Evolutionary conservation across 306 rosid species (phyloP), one percentile per base, ranked within the genome.

Genomic region (Fagus sylvatica): DNA sequence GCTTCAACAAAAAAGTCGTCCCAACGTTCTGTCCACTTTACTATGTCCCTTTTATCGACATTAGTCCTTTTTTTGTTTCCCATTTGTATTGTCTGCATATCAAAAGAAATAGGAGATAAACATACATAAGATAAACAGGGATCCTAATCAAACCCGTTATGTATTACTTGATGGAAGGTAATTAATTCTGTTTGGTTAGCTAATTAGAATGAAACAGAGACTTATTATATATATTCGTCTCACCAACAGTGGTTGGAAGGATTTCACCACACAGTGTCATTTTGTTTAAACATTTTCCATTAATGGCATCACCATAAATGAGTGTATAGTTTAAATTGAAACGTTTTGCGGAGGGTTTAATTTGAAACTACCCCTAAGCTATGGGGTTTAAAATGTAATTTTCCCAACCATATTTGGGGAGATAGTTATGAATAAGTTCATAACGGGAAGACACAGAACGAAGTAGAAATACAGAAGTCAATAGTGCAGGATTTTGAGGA

Each of bases 1-100:
- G 69, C 76, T 12, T 76, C 73, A 16, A 48, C 39, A 36, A 76
- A 71, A 12, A 71, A 46, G 19, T 69, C 59, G 36, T 75, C 73
- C 76, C 80, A 75, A 8, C 15, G 59, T 62, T 81, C 73, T 65
- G 84, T 81, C 84, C 84, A 75, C 40, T 80, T 80, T 32, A 80
- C 68, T 17, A n/a, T 75, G 41, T 53, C 46, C 76, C 76, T 80
- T 70, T 46, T 81, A 81, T 53, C 77, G 6, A 70, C 81, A 71
- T 16, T 40, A 40, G 57, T 42, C 48, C 40, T 48, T 71, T 74
- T 80, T 51, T 71, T 71, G 69, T 62, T 53, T 40, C 53, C 81
- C 80, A 76, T 71, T 30, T 78, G 65, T 40, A 51, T 15, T 19
- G 62, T 64, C 75, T 75, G 55, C 77, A 74, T 57, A n/a, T 51